Base-by-base conservation (phyloP, 225 moss, liverwort and hornwort species). In the Polytrichum formosum region DNA sequence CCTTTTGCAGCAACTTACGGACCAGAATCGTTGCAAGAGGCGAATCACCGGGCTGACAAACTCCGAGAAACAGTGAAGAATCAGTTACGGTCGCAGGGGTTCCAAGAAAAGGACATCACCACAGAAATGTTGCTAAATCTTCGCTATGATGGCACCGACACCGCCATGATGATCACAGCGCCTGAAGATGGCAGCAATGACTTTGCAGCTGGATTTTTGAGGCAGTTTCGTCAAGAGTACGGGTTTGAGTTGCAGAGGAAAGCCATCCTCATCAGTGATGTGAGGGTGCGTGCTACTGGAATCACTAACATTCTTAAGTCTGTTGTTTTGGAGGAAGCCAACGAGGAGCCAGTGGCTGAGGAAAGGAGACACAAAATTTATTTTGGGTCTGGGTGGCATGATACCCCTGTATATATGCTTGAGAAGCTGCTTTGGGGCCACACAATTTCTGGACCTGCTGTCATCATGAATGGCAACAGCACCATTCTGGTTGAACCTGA, bases 381-480 rank as follows among this genome's bases (percentile, higher is more conserved):
- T 68, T 98, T 94, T 75, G 88, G 91, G 77, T 87, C 88, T 67
- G 85, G 92, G 54, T 98, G 98, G 98, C 90, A 91, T 61, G 82
- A 91, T 27, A 91, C 91, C 66, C 79, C 87, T 83, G 94, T 97
- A 27, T 98, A 83, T 60, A 84, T 85, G 72, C 90, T 98, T 56
- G 94, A 98, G 75, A 92, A 92, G 26, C 91, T 98, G 67, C 81
- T 85, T 59, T 91, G 91, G 75, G 98, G 92, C 76, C 92, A 98
- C 67, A 70, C 72, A 26, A 81, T 94, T 37, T 37, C 35, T 75
- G 98, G 98, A 28, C 98, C 98, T 74, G 86, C 85, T 6, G 80
- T 92, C 18, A 91, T 98, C 70, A 94, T 98, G 91, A 98, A 94
- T 73, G 97, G 94, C 67, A 98, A 98, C 67, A 98, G 97, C 85